Evolutionary conservation across 225 moss, liverwort and hornwort species (phyloP).

Genomic region (Marchantia polymorpha): DNA sequence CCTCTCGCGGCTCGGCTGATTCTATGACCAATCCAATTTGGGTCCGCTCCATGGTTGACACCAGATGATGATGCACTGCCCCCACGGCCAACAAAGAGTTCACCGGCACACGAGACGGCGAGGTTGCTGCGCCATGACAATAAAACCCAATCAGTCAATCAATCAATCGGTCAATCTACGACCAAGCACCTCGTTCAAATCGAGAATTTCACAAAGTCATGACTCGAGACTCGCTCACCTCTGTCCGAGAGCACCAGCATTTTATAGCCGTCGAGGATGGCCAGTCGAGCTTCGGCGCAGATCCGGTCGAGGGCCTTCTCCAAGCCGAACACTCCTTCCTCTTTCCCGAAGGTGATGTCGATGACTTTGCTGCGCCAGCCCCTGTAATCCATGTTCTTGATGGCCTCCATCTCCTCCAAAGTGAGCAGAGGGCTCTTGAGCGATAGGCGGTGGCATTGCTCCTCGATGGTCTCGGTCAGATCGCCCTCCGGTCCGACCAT

Average conservation of each 20-base stretch:
- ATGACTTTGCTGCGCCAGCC: conserved; percentile 69
- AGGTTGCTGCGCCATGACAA: conserved; percentile 48
- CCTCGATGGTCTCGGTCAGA: conserved; percentile 66
- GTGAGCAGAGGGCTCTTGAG: conserved; percentile 64
- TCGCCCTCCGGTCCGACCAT: conserved; percentile 89
- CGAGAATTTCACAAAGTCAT: neutral
- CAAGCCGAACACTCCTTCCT: conserved; percentile 58
- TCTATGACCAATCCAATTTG: conserved; percentile 69
- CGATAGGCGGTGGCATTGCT: conserved; percentile 69
- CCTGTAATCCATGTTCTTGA: conserved; percentile 60
- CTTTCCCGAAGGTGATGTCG: conserved; percentile 65
- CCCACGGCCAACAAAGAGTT: conserved; percentile 73
- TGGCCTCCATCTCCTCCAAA: conserved; percentile 74
- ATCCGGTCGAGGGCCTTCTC: conserved; percentile 82
- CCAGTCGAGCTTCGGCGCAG: conserved; percentile 61
- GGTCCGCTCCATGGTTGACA: conserved; percentile 64
- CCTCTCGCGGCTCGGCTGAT: conserved; percentile 80
- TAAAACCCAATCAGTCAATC: neutral
- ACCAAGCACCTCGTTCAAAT: neutral
- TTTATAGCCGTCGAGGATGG: conserved; percentile 61
- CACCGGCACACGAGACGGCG: conserved; percentile 56
- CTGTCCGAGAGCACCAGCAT: conserved; percentile 72
- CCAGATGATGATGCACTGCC: conserved; percentile 74
- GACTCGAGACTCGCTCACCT: conserved; percentile 37
- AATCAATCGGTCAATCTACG: too few relatives aligned